phyloP scores from a whole-genome alignment of 2,329 filamentous ascomycete species.

The Tolypocladium paradoxum region DNA sequence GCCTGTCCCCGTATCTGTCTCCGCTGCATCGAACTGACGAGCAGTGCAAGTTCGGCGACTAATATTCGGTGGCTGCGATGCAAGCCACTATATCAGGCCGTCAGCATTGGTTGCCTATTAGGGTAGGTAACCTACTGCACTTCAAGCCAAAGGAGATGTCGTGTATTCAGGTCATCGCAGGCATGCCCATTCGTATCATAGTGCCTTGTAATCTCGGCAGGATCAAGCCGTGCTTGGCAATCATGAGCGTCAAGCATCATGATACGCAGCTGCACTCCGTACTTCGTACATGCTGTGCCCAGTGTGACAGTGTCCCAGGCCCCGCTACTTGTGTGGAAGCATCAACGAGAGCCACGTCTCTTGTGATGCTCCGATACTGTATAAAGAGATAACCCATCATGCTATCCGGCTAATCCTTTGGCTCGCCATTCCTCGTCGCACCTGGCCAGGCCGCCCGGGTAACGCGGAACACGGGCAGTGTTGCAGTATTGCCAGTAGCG shows the following conservation, averaged over 20 bases:
- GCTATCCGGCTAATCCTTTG: background rate
- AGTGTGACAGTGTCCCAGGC: no score
- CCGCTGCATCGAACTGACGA: background rate
- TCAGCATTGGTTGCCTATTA: background rate
- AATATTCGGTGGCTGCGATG: background rate
- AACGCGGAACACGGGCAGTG: conserved; percentile 24
- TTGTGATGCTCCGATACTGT: background rate
- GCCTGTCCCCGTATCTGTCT: background rate
- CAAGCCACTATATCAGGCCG: no score
- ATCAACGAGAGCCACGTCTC: no score
- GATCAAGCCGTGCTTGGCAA: background rate
- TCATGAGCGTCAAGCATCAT: background rate
- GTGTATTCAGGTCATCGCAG: background rate
- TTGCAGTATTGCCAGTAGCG: conserved; percentile 27
- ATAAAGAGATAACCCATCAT: background rate
- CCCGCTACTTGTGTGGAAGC: no score
- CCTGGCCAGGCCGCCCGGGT: conserved; percentile 14
- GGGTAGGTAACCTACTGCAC: background rate
- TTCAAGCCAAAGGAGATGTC: background rate
- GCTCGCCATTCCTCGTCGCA: conserved; percentile 23
- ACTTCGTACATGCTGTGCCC: no score
- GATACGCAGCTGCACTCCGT: background rate
- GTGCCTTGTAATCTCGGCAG: no score
- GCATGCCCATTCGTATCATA: no score
- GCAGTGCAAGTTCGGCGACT: background rate